phyloP scores from a whole-genome alignment of 441 rosid genomes.

The Populus tomentosa region DNA sequence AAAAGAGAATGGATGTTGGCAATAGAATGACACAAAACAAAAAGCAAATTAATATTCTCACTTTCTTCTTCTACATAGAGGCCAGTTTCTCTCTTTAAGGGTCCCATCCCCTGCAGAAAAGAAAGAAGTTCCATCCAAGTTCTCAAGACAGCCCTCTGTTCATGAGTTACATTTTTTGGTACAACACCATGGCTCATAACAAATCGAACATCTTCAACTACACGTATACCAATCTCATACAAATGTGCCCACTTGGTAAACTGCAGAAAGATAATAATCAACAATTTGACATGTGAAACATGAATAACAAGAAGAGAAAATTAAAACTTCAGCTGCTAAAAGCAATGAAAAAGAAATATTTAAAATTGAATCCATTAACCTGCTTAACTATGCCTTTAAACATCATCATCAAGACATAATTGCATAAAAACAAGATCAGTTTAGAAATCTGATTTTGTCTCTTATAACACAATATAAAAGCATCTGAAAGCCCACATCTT shows the following conservation, averaged over 20 bases:
- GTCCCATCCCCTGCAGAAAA: conserved; percentile 88
- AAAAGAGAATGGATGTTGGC: conserved; percentile 71
- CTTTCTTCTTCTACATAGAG: conserved; percentile 69
- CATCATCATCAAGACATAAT: not conserved
- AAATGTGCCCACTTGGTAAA: conserved; percentile 65
- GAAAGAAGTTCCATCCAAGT: conserved; percentile 83
- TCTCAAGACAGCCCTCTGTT: conserved; percentile 55
- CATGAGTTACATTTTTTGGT: conserved; percentile 62
- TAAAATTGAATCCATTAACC: not conserved
- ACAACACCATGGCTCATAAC: conserved; percentile 78
- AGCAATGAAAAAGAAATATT: not conserved
- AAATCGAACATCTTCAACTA: conserved; percentile 80
- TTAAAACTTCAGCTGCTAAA: not conserved
- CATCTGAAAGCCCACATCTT: not conserved
- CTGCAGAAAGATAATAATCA: conserved; percentile 43
- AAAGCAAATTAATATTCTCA: conserved; percentile 55
- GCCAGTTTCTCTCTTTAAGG: conserved; percentile 88
- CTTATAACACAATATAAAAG: not conserved
- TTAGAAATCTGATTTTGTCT: not conserved
- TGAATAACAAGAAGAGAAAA: conserved; percentile 3
- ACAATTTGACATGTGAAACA: conserved; percentile 14
- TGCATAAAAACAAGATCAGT: not conserved
- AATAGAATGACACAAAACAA: conserved; percentile 60
- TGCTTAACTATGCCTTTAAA: not conserved
- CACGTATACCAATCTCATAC: conserved; percentile 60